Base-by-base conservation (phyloP, 2,329 filamentous ascomycete genomes). In the Fusarium neocosmosporiellum region DNA sequence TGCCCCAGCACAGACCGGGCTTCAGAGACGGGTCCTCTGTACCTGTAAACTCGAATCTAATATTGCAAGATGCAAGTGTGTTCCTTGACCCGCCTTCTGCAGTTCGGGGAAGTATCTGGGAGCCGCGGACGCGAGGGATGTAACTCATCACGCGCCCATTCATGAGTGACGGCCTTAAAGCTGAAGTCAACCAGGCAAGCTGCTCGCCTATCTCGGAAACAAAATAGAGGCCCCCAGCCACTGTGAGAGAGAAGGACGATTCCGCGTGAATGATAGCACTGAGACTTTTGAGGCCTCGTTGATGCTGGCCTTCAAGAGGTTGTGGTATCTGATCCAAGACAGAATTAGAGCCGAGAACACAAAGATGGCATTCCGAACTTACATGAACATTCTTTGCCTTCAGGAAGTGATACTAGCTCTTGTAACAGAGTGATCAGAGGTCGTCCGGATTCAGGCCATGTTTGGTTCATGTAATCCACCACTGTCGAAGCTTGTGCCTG, bases 191-290 rank as follows among this genome's bases (percentile, higher is more conserved):
- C 69, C 64, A 72, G 2, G 36, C 39, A 33, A 72, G 10, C 6
- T 70, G 69, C 24, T 70, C 64, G 0, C 64, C 69, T 10, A 71
- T 33, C 4, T 71, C 69, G 0, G 67, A 62, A 7, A 72, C 58
- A 3, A 31, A 16, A 2, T 65, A 46, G 2, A 33, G 36, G 1
- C 43, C 43, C 0, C 67, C 64, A 7, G 6, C 37, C 3, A 20
- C 53, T 5, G 60, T 48, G 2, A 70, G 39, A 4, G 27, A 33
- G 24, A 54, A 63, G 4, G 18, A 8, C 7, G 34, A 43, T 41
- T 27, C 13, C 20, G 14, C 10, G 5, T 18, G 18, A 37, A 62
- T 31, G 22, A n/a, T 29, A 10, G 59, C 36, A 2, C 8, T 29
- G 22, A 55, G 24, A 7, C 5, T 22, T 43, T 31, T 33, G 29